A percentile compares a stretch with the other conserved stretches of the same genome.
Evolutionary conservation across 805 yeast species (phyloP).

Genomic region (Clavispora fructus): DNA sequence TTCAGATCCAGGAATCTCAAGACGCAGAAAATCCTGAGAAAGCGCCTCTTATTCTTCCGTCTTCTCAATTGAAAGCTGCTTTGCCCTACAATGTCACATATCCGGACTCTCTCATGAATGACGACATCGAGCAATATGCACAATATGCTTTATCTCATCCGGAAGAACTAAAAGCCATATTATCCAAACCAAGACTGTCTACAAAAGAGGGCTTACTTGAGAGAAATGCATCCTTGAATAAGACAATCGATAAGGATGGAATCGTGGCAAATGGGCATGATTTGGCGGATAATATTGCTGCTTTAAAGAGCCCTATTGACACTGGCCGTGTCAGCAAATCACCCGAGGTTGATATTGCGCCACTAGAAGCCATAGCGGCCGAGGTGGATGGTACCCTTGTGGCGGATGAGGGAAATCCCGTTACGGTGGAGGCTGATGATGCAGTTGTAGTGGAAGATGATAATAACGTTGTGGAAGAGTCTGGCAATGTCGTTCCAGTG

Average conservation of each 20-base stretch:
- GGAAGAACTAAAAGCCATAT: background rate
- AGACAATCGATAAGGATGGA: background rate
- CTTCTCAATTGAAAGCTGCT: constrained; percentile 17
- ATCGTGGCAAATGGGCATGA: background rate
- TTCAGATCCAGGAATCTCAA: constrained; percentile 20
- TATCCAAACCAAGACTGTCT: background rate
- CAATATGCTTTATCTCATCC: constrained; percentile 11
- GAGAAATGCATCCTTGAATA: background rate
- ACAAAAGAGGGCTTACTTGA: constrained; percentile 1
- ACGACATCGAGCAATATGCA: constrained; percentile 21
- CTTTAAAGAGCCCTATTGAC: background rate
- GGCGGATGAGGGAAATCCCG: too few relatives aligned
- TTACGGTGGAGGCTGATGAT: too few relatives aligned
- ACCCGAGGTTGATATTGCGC: background rate
- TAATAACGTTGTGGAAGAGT: too few relatives aligned
- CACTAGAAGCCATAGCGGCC: background rate
- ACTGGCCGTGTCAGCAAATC: too few relatives aligned
- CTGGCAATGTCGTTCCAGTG: too few relatives aligned
- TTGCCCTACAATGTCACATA: constrained; percentile 33
- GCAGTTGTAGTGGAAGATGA: too few relatives aligned
- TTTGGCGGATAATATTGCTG: background rate
- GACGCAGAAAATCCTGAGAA: constrained; percentile 6
- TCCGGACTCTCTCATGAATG: constrained; percentile 19
- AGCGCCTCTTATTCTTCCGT: constrained; percentile 13
- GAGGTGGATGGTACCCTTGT: background rate